These are phyloP conservation scores for Thalassiosira exigua DNA, from an alignment of 352 stramenopile genomes.

Conservation along the genomic window DNA sequence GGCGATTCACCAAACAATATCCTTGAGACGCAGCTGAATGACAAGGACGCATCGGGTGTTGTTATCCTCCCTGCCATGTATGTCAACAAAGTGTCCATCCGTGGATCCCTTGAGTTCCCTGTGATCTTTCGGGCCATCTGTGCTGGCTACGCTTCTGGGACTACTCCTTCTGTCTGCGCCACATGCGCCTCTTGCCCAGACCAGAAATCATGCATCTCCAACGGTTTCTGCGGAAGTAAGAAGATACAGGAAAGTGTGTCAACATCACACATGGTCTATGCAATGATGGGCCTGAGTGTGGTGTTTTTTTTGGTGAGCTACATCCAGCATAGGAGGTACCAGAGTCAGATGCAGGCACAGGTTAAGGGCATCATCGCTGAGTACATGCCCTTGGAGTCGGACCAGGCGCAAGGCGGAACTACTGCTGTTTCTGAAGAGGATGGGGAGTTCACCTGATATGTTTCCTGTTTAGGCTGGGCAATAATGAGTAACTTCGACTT, in stretches of 20 bases:
- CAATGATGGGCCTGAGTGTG: background rate
- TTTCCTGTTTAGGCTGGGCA: too few relatives aligned
- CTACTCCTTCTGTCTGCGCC: conserved; percentile 73
- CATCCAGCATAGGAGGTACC: conserved; percentile 87
- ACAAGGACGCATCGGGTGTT: conserved; percentile 89
- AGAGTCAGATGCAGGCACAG: conserved; percentile 94
- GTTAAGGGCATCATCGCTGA: conserved; percentile 94
- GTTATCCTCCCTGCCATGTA: conserved; percentile 92
- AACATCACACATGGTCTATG: conserved; percentile 19
- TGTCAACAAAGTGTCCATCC: conserved; percentile 93
- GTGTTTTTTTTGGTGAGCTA: conserved; percentile 16
- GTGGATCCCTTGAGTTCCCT: conserved; percentile 88
- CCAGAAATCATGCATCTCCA: conserved; percentile 49
- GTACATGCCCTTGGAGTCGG: conserved; percentile 90
- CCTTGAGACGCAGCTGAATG: conserved; percentile 88
- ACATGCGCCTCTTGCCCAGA: conserved; percentile 43
- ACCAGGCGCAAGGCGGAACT: background rate
- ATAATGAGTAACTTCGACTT: too few relatives aligned
- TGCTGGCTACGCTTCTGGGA: conserved; percentile 81
- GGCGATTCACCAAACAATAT: conserved; percentile 89
- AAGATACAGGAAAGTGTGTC: conserved; percentile 38
- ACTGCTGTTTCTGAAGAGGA: conserved; percentile 13
- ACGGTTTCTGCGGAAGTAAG: conserved; percentile 41
- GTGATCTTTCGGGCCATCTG: conserved; percentile 87
- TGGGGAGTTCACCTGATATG: conserved; percentile 15